Conservation (phyloP, 352 stramenopile genomes). For the Phytophthora ohioensis region DNA sequence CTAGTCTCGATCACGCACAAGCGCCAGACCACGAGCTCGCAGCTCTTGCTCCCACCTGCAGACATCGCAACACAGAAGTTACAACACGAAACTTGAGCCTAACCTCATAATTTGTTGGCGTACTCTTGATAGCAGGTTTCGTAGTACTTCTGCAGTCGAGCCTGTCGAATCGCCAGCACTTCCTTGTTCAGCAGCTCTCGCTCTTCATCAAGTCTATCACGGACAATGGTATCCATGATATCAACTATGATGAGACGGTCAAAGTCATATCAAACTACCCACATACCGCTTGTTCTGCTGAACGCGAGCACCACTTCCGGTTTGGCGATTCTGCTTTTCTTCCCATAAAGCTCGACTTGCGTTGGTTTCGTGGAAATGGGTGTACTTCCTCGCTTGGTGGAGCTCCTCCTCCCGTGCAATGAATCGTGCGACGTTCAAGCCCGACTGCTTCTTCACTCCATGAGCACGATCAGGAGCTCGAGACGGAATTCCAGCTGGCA, state of each 20-base stretch:
- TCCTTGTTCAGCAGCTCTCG: slow-evolving; percentile 85
- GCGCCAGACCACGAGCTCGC: slow-evolving; percentile 69
- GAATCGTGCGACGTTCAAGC: slow-evolving; percentile 74
- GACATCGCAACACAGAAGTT: background rate
- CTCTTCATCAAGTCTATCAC: slow-evolving; percentile 65
- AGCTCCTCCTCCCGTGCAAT: slow-evolving; percentile 82
- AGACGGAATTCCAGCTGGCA: slow-evolving; percentile 60
- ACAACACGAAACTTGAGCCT: background rate
- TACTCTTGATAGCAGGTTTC: slow-evolving; percentile 79
- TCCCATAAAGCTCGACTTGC: slow-evolving; percentile 70
- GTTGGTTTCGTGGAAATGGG: slow-evolving; percentile 54
- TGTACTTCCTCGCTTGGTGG: slow-evolving; percentile 67
- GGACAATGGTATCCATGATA: background rate
- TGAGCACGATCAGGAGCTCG: slow-evolving; percentile 28
- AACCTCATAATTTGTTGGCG: background rate
- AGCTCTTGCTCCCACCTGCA: slow-evolving; percentile 77
- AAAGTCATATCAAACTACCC: background rate
- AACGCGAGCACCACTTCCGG: slow-evolving; percentile 54
- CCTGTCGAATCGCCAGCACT: slow-evolving; percentile 65
- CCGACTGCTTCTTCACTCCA: slow-evolving; percentile 48
- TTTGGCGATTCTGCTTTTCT: slow-evolving; percentile 73
- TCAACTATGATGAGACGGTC: background rate
- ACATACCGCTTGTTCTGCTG: slow-evolving; percentile 71
- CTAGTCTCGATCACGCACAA: slow-evolving; percentile 75
- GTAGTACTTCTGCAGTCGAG: slow-evolving; percentile 79